Evolutionary conservation across 1,284 basidiomycete species (phyloP).

Genomic region (Apiotrichum laibachii): DNA sequence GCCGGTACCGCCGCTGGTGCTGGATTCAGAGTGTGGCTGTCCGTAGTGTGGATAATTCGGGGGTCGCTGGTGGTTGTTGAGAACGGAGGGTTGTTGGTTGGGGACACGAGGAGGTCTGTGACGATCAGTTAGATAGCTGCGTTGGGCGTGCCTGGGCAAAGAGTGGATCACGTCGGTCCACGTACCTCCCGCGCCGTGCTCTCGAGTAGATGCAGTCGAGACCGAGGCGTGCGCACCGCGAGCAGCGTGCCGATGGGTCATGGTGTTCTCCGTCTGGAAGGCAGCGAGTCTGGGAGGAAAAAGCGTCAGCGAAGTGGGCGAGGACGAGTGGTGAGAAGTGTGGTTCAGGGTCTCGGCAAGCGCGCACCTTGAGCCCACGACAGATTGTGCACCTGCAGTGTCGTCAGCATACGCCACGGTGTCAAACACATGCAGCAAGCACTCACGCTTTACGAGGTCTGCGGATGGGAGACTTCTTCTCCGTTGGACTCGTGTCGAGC

Average conservation of each 20-base stretch:
- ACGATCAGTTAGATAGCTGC: neutral
- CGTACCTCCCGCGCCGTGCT: conserved; percentile 15
- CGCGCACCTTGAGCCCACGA: conserved; percentile 1
- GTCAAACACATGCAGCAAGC: neutral
- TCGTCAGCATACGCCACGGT: neutral
- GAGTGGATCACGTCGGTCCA: neutral
- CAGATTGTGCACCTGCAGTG: neutral
- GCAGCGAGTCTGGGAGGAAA: conserved; percentile 1
- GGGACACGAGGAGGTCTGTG: conserved; percentile 1
- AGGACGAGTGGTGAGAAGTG: neutral
- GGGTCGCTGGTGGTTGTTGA: neutral
- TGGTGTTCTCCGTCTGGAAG: conserved; percentile 13
- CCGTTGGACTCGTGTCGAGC: neutral
- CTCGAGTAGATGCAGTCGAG: conserved; percentile 16
- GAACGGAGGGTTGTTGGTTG: neutral
- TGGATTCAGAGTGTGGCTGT: neutral
- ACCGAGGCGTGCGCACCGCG: conserved; percentile 19
- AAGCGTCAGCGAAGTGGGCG: neutral
- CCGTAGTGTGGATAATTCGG: neutral
- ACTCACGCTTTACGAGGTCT: conserved; percentile 24
- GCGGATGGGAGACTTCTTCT: conserved; percentile 16
- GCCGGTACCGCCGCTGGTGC: neutral
- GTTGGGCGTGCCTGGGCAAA: too few relatives aligned
- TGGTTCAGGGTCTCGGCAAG: neutral
- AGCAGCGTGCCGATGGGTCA: conserved; percentile 16